A percentile compares a stretch with the other conserved stretches of the same genome.
phyloP scores from a whole-genome alignment of 2,329 filamentous ascomycete species.

The Phaeosphaeriaceae sp. region DNA sequence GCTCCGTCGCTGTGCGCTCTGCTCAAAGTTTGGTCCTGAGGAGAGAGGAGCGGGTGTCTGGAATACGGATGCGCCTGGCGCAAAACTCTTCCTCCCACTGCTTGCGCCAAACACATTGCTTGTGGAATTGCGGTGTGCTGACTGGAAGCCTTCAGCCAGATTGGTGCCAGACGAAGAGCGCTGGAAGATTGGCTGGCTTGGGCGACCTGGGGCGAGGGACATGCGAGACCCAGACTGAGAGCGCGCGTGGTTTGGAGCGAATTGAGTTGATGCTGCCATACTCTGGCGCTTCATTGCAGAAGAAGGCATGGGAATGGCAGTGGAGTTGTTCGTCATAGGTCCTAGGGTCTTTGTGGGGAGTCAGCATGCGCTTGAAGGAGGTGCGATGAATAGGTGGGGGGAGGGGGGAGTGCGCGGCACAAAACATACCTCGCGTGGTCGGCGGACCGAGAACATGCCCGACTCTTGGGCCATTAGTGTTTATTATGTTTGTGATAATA shows the following conservation, averaged over 20 bases:
- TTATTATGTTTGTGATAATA: constrained; percentile 10
- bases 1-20: constrained; percentile 70
- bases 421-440: constrained; percentile 80
- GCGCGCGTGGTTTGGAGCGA: constrained; percentile 71
- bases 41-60: constrained; percentile 53
- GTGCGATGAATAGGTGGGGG: constrained; percentile 16
- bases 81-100: constrained; percentile 73
- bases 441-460: constrained; percentile 88
- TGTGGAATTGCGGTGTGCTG: constrained; percentile 83
- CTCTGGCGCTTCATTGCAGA: constrained; percentile 94
- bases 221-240: constrained; percentile 83
- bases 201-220: constrained; percentile 79
- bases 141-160: constrained; percentile 80
- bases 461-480: constrained; percentile 44
- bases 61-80: constrained; percentile 60
- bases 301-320: constrained; percentile 82
- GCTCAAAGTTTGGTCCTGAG: constrained; percentile 58
- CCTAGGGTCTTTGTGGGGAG: constrained; percentile 74
- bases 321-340: constrained; percentile 78
- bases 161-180: constrained; percentile 84
- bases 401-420: constrained; percentile 20
- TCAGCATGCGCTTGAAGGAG: constrained; percentile 16
- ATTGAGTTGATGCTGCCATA: constrained; percentile 60
- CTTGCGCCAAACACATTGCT: constrained; percentile 66
- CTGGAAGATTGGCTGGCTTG: constrained; percentile 85